Conservation (phyloP, 2,329 filamentous ascomycete genomes). For the Arthrocladium fulminans region DNA sequence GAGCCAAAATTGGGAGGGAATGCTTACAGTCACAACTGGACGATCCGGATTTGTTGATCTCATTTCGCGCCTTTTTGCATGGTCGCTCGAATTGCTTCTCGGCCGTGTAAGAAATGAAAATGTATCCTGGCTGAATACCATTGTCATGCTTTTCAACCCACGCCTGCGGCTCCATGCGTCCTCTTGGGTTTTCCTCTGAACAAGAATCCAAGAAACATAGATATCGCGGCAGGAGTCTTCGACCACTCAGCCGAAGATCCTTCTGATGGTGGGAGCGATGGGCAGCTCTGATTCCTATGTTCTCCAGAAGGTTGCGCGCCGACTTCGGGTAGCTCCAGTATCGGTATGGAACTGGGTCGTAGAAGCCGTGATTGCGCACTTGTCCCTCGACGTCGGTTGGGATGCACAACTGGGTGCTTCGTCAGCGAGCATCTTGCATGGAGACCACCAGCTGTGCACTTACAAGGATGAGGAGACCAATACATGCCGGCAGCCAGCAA, state of each 20-base stretch:
- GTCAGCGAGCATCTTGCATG: background rate
- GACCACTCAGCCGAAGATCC: conserved; percentile 7
- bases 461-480: conserved; percentile 11
- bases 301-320: conserved; percentile 12
- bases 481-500: conserved; percentile 13
- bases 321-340: conserved; percentile 11
- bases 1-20: background rate
- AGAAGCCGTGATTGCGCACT: conserved; percentile 11
- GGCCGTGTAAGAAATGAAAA: conserved; percentile 14
- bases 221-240: conserved; percentile 9
- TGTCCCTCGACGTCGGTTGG: conserved; percentile 11
- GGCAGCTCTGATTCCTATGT: conserved; percentile 4
- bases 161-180: conserved; percentile 7
- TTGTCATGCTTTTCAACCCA: conserved; percentile 10
- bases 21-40: conserved; percentile 11
- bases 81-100: conserved; percentile 12
- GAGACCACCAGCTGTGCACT: background rate
- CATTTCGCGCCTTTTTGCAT: conserved; percentile 5
- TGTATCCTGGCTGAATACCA: conserved; percentile 9
- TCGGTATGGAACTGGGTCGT: conserved; percentile 12
- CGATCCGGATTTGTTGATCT: conserved; percentile 5
- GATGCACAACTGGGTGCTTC: background rate
- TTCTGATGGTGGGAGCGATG: background rate
- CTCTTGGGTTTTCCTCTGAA: conserved; percentile 4
- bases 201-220: conserved; percentile 11